These are phyloP conservation scores for Talaromyces trachyspermus DNA, from an alignment of 495 filamentous ascomycete species.

Conservation along the genomic window DNA sequence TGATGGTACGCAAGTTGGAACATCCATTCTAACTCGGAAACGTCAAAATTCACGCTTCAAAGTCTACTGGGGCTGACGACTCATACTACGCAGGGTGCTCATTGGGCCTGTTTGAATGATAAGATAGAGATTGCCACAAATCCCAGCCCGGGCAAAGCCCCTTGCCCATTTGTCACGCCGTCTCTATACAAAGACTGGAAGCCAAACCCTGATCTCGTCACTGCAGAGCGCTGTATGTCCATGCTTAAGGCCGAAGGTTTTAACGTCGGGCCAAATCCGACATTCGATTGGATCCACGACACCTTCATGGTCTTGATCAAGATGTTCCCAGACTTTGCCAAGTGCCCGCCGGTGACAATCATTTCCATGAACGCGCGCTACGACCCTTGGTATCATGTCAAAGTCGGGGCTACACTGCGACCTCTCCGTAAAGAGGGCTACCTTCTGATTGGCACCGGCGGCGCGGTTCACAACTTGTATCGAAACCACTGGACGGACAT, in stretches of 20 bases:
- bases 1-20: slow-evolving; percentile 42
- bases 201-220: slow-evolving; percentile 46
- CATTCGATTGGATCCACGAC: slow-evolving; percentile 60
- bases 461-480: slow-evolving; percentile 58
- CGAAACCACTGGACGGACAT: slow-evolving; percentile 55
- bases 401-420: slow-evolving; percentile 44
- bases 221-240: slow-evolving; percentile 34
- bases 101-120: slow-evolving; percentile 47
- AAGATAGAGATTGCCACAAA: slow-evolving; percentile 50
- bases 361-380: slow-evolving; percentile 51
- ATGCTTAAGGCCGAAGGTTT: slow-evolving; percentile 42
- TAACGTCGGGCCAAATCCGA: slow-evolving; percentile 36
- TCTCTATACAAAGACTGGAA: slow-evolving; percentile 50
- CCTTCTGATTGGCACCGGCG: slow-evolving; percentile 53
- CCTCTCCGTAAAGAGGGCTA: slow-evolving; percentile 42
- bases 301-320: slow-evolving; percentile 55
- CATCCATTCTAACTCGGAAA: too few species aligned
- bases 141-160: slow-evolving; percentile 45
- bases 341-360: slow-evolving; percentile 51
- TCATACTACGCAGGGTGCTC: slow-evolving; percentile 50
- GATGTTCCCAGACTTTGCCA: slow-evolving; percentile 54
- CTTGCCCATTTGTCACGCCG: slow-evolving; percentile 52
- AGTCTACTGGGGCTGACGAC: too few species aligned
- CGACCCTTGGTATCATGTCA: slow-evolving; percentile 54
- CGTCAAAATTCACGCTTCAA: too few species aligned